Evolutionary conservation across 495 filamentous ascomycete genomes (phyloP).

Genomic region (Staphylotrichum longicolle): DNA sequence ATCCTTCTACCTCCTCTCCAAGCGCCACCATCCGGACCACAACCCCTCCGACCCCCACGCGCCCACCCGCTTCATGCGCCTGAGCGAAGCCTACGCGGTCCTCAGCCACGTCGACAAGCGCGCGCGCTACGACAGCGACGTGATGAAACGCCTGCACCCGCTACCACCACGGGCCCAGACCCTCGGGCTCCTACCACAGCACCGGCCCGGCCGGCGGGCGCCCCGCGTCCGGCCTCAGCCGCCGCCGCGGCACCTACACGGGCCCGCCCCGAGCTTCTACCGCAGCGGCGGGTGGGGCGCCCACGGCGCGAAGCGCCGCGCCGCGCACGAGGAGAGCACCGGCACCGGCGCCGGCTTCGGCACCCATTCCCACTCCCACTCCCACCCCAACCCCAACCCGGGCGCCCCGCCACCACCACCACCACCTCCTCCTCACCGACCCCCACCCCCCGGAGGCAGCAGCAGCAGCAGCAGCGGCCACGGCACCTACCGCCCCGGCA

Average conservation of each 20-base stretch:
- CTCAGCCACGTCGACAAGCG: conserved; percentile 72
- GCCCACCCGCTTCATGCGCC: conserved; percentile 72
- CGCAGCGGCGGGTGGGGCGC: conserved; percentile 69
- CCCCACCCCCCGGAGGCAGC: background rate
- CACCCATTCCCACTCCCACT: background rate
- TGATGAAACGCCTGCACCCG: conserved; percentile 23
- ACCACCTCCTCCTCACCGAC: background rate
- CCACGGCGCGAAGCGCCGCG: conserved; percentile 48
- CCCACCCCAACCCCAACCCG: background rate
- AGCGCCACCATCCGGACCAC: conserved; percentile 89
- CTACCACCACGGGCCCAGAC: conserved; percentile 33
- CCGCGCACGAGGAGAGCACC: conserved; percentile 45
- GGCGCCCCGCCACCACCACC: background rate
- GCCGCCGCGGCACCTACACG: conserved; percentile 67
- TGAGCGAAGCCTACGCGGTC: conserved; percentile 81
- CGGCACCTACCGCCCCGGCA: conserved; percentile 14
- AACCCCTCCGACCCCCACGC: conserved; percentile 75
- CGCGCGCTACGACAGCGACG: conserved; percentile 73
- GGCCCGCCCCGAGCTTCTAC: conserved; percentile 92
- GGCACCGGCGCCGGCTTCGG: background rate
- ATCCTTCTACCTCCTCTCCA: conserved; percentile 90
- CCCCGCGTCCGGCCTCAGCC: conserved; percentile 74
- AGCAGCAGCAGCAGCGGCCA: no score
- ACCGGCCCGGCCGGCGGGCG: conserved; percentile 62
- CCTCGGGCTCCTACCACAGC: conserved; percentile 49